Base-by-base conservation (phyloP, 371 early-diverging fungal genomes). In the Haplosporangium sp. region DNA sequence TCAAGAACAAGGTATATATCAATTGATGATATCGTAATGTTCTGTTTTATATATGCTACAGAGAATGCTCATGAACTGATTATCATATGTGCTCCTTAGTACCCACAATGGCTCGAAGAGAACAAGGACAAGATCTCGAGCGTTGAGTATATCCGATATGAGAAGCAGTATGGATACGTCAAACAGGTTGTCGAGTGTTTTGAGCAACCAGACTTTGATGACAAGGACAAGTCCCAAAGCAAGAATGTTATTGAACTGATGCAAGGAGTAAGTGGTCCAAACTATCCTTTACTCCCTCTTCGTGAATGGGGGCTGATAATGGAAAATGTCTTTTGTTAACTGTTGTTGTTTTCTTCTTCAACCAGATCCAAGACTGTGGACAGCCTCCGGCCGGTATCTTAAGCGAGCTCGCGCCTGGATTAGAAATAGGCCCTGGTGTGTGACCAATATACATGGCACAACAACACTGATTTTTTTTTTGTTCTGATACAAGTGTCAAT, bases 321-420 rank as follows among this genome's bases (percentile, higher is more conserved):
- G 29, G 29, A 29, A 29, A 29, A 29, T 4, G 29, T 29, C 29
- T 29, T 29, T 29, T 29, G 29, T 29, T 29, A 29, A 23, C 4
- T 5, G 42, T n/a, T 29, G 29, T 29, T 29, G 29, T 29, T 29
- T 29, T 29, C 29, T 29, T 29, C 18, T 18, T 20, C 13, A 41
- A n/a, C 45, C 64, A 93, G 90, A 95, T 98, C 94, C 98, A 98
- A 87, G 95, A 95, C 55, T 89, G 89, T 47, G 98, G 98, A 16
- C 95, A 96, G 71, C 98, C 98, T 20, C 98, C 98, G 9, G 90
- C 92, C 29, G 95, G 90, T 55, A 83, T 98, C 23, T 81, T 98
- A 70, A 91, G 93, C 73, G 92, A 94, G 59, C 83, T 98, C 73
- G 95, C 95, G 16, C 97, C 97, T 23, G 98, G 93, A 29, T 84